These are phyloP conservation scores for Diphasiastrum complanatum DNA, from an alignment of 83 land plant genomes.

Conservation along the genomic window DNA sequence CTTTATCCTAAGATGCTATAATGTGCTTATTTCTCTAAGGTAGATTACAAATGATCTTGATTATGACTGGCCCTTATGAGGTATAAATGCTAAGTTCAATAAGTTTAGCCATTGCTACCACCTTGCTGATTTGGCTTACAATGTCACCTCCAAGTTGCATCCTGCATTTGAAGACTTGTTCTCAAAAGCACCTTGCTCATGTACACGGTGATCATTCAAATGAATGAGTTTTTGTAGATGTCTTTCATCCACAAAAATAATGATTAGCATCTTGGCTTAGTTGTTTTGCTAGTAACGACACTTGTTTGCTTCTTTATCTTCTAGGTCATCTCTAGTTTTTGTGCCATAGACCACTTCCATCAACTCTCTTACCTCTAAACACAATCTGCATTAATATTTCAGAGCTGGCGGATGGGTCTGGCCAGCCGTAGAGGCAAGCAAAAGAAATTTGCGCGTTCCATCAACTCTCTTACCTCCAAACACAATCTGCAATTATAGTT, in stretches of 20 bases:
- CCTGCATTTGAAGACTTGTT: slow-evolving; percentile 7
- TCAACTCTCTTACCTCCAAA: too few relatives aligned
- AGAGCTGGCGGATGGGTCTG: too few relatives aligned
- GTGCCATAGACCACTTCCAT: slow-evolving; percentile 1
- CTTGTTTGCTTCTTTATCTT: background rate
- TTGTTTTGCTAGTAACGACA: background rate
- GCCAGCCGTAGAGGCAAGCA: too few relatives aligned
- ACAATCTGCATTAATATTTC: too few relatives aligned
- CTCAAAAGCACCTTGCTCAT: background rate
- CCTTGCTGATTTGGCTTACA: background rate
- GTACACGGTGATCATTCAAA: background rate
- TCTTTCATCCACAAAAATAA: background rate
- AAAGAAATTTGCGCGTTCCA: too few relatives aligned
- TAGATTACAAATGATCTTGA: background rate
- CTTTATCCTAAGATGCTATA: slow-evolving; percentile 3
- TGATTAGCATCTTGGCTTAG: background rate
- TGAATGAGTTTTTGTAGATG: too few relatives aligned
- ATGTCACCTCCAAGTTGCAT: background rate
- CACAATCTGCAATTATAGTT: too few relatives aligned
- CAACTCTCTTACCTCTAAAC: too few relatives aligned
- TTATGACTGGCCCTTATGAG: background rate
- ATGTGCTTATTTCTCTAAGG: slow-evolving; percentile 5
- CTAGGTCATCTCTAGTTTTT: background rate
- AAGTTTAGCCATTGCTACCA: background rate
- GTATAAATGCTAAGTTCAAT: background rate